A percentile compares a stretch with the other conserved stretches of the same genome.
Conservation (phyloP, 176 grass and related monocot species). For the Tuctoria greenei region DNA sequence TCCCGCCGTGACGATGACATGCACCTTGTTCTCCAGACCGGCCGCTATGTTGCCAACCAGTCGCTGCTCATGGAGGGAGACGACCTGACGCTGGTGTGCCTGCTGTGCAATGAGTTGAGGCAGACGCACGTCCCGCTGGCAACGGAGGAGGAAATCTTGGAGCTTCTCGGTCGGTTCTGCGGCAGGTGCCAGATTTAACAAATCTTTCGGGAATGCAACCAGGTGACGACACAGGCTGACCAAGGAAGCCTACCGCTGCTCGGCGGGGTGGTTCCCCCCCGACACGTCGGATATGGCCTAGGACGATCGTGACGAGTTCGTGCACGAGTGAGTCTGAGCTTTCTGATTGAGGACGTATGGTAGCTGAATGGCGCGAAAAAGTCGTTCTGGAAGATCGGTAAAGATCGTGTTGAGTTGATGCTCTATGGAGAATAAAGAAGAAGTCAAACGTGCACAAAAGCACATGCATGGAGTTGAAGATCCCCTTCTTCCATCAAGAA, state of each 20-base stretch:
- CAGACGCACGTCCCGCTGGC: not conserved
- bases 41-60: not conserved
- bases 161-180: not conserved
- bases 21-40: not conserved
- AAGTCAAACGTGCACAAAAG: no score
- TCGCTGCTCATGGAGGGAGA: not conserved
- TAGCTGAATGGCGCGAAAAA: no score
- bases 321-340: not conserved
- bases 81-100: not conserved
- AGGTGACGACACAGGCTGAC: not conserved
- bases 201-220: constrained; percentile 4
- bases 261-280: not conserved
- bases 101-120: not conserved
- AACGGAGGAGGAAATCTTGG: not conserved
- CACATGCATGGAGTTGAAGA: no score
- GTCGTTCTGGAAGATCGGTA: no score
- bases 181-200: not conserved
- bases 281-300: not conserved
- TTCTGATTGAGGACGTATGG: not conserved
- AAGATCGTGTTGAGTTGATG: no score
- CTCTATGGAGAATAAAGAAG: no score
- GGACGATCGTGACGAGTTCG: not conserved
- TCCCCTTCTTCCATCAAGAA: no score
- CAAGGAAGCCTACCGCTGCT: not conserved
- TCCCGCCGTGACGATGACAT: no score